Conservation (phyloP, 805 yeast genomes). For the Nakazawaea laoshanensis region DNA sequence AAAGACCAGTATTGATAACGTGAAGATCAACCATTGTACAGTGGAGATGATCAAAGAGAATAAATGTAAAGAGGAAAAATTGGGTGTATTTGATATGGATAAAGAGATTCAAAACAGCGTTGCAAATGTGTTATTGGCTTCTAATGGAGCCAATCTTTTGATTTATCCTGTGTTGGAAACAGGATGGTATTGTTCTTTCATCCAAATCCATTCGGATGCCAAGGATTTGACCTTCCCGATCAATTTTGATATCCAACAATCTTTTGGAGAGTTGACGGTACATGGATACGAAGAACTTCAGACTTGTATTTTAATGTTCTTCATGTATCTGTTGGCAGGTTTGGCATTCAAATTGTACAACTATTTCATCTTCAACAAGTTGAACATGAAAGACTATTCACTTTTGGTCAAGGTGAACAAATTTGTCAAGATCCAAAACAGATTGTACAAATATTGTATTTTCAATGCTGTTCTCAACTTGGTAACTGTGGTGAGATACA, state of each 20-base stretch:
- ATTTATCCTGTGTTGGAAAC: slow-evolving; percentile 4
- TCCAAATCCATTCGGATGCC: slow-evolving; percentile 3
- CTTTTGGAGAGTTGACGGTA: slow-evolving; percentile 9
- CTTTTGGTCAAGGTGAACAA: slow-evolving; percentile 4
- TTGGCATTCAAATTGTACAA: slow-evolving; percentile 1
- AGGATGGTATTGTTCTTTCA: slow-evolving; percentile 11
- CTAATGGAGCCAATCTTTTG: slow-evolving; percentile 6
- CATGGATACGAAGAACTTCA: slow-evolving; percentile 10
- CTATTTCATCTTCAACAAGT: neutral
- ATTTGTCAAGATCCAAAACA: slow-evolving; percentile 5
- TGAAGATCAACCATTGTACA: slow-evolving; percentile 9
- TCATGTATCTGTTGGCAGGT: slow-evolving; percentile 1
- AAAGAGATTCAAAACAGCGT: slow-evolving; percentile 3
- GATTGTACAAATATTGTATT: slow-evolving; percentile 5
- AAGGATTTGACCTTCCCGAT: slow-evolving; percentile 3
- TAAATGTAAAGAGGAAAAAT: slow-evolving; percentile 8
- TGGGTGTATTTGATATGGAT: slow-evolving; percentile 5
- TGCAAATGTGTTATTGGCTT: slow-evolving; percentile 3
- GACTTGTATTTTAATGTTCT: slow-evolving; percentile 5
- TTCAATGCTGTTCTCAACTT: slow-evolving; percentile 2
- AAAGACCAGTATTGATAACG: slow-evolving; percentile 1
- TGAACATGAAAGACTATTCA: slow-evolving; percentile 7
- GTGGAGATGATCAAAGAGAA: slow-evolving; percentile 8
- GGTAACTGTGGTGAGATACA: slow-evolving; percentile 7
- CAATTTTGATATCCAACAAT: slow-evolving; percentile 9